Conservation (phyloP, 495 filamentous ascomycete species). For the Annulohypoxylon nitens region DNA sequence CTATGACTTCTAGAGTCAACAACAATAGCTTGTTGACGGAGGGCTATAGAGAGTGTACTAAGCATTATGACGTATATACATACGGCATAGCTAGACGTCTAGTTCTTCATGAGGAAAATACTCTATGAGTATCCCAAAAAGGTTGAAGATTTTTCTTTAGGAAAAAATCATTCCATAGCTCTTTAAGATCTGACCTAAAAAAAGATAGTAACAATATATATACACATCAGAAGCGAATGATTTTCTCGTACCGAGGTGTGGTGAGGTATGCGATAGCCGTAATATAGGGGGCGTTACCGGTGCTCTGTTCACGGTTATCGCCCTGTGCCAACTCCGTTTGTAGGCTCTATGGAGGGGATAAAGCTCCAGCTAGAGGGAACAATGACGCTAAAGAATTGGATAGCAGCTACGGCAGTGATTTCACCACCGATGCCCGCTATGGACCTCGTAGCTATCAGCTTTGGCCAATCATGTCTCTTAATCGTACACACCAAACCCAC, state of each 20-base stretch:
- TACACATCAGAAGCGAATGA: neutral
- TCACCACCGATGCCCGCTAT: constrained; percentile 8
- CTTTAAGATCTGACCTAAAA: too few relatives aligned
- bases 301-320: neutral
- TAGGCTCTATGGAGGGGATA: neutral
- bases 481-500: neutral
- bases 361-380: neutral
- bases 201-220: too few relatives aligned
- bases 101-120: too few relatives aligned
- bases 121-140: too few relatives aligned
- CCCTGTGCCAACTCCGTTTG: neutral
- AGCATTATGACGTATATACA: neutral
- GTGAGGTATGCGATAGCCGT: neutral
- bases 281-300: neutral
- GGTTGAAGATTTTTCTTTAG: too few relatives aligned
- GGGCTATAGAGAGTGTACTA: neutral
- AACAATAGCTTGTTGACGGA: too few relatives aligned
- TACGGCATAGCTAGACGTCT: too few relatives aligned
- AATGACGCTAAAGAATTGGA: constrained; percentile 32
- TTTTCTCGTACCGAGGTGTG: neutral
- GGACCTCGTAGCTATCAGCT: neutral
- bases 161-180: too few relatives aligned
- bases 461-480: constrained; percentile 18
- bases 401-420: neutral
- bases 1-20: neutral